These are phyloP conservation scores for Salix brachista DNA, from an alignment of 345 rosid species.

Conservation along the genomic window DNA sequence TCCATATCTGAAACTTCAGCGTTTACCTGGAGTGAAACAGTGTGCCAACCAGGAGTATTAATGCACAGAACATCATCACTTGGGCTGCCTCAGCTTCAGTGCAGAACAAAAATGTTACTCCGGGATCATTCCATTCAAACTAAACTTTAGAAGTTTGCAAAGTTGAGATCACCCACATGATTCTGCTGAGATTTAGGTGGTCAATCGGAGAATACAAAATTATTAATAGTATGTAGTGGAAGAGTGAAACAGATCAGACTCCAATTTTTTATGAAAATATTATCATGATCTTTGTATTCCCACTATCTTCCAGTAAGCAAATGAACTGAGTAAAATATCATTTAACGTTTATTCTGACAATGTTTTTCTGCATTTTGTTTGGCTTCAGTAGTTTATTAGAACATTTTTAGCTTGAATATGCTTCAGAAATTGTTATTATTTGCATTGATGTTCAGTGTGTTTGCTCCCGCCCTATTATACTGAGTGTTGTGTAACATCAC, in stretches of 20 bases:
- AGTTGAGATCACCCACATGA: not conserved
- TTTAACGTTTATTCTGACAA: not conserved
- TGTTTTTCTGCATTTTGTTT: not conserved
- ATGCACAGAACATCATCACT: not conserved
- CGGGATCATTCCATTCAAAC: not conserved
- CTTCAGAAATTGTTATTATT: not conserved
- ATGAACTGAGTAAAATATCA: not conserved
- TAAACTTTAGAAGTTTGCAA: not conserved
- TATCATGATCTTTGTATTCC: not conserved
- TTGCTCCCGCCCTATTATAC: not conserved
- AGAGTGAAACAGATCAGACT: not conserved
- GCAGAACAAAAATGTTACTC: not conserved
- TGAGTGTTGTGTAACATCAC: not conserved
- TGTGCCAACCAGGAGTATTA: not conserved
- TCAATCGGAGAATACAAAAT: not conserved
- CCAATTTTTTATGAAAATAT: not conserved
- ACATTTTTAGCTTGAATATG: not conserved
- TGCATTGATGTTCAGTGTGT: not conserved
- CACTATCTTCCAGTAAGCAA: not conserved
- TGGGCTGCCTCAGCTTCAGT: not conserved
- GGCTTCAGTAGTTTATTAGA: not conserved
- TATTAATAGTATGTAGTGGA: not conserved
- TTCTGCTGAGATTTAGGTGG: not conserved
- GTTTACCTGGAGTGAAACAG: not conserved
- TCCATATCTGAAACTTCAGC: not conserved